Evolutionary conservation across 2,329 filamentous ascomycete species (phyloP), one percentile per base, ranked within the genome.

Genomic region (Knoxdaviesia capensis): DNA sequence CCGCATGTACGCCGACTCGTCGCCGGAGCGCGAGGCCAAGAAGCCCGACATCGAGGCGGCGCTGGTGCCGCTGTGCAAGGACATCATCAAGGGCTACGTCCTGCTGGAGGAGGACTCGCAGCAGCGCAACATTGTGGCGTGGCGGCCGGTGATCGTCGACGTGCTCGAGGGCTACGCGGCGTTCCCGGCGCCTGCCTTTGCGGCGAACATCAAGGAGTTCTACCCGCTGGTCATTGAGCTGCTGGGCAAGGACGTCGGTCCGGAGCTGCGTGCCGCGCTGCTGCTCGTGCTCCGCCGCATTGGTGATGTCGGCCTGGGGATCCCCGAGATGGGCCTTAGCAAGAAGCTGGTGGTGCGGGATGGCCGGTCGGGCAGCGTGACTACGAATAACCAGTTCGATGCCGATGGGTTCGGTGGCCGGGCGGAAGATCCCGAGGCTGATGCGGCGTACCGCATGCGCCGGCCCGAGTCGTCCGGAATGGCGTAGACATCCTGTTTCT

Each of bases 141-240:
- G 90, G 90, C 71, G 90, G 11, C 90, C 90, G 0, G 90, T 98
- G 1, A 90, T 99, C 2, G 86, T 98, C 11, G 90, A 94, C 54
- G 90, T 98, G 6, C 67, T 99, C 7, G 88, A 98, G 54, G 90
- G 90, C 1, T 96, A 88, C 56, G 77, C 78, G 0, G 79, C 75
- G 6, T 94, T 96, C 62, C 82, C 85, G 0, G 68, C 74, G 11
- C 69, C 77, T 29, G 82, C 83, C 37, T 98, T 98, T 52, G 72
- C 73, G 42, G 75, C 77, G 44, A 78, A 96, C 51, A 71, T 94
- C 6, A 66, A 73, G 38, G 76, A 76, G 4, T 96, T 98, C 58
- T 94, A 94, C 53, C 85, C 87, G 3, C 64, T 94, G 10, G 74
- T 77, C 4, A 76, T 96, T 0, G 86, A 92, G 42, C 63, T 98